phyloP scores from a whole-genome alignment of 1,284 basidiomycete genomes.

The Ganoderma resinaceum region DNA sequence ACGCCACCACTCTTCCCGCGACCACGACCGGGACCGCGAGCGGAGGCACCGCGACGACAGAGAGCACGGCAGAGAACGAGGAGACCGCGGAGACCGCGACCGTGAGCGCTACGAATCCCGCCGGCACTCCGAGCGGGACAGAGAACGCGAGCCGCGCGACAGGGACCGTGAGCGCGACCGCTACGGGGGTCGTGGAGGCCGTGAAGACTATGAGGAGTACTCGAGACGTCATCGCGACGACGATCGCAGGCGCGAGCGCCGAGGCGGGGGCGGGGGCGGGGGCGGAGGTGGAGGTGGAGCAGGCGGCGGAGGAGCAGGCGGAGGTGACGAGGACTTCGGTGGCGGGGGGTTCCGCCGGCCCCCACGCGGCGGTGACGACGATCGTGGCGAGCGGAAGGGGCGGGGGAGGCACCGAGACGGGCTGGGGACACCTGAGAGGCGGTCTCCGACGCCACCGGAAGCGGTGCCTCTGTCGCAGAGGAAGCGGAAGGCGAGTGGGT shows the following conservation, averaged over 20 bases:
- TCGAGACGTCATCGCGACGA: constrained; percentile 54
- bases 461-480: constrained; percentile 86
- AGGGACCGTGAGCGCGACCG: constrained; percentile 49
- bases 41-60: constrained; percentile 55
- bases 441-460: constrained; percentile 92
- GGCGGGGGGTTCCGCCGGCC: constrained; percentile 40
- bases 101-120: constrained; percentile 42
- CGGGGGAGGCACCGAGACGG: constrained; percentile 47
- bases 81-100: constrained; percentile 45
- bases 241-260: constrained; percentile 45
- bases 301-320: constrained; percentile 19
- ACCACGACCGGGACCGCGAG: constrained; percentile 34
- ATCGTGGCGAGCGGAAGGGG: constrained; percentile 46
- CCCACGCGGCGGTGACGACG: constrained; percentile 38
- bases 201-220: constrained; percentile 46
- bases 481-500: constrained; percentile 87
- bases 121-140: constrained; percentile 44
- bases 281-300: constrained; percentile 38
- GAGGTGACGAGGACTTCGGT: constrained; percentile 38
- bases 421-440: constrained; percentile 73
- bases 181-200: constrained; percentile 40
- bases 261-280: constrained; percentile 16
- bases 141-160: constrained; percentile 50
- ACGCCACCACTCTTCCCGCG: constrained; percentile 55
- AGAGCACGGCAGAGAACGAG: constrained; percentile 45